Evolutionary conservation across 768 basidiomycete species (phyloP).

Genomic region (Kondoa subrosea): DNA sequence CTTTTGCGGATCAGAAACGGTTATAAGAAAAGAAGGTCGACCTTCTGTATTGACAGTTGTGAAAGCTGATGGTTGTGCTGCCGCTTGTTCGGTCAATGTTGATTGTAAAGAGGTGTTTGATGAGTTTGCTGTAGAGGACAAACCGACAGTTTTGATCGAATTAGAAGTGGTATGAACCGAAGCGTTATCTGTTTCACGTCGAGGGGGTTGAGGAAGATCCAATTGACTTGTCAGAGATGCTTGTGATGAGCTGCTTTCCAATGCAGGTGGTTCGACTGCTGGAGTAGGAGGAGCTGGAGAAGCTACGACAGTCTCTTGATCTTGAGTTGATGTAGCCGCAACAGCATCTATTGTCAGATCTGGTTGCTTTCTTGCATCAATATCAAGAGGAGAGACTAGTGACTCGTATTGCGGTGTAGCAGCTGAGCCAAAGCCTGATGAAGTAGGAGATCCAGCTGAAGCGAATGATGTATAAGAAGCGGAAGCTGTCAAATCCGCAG

Average conservation of each 20-base stretch:
- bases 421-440: not conserved
- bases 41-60: constrained; percentile 2
- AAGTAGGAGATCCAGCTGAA: not conserved
- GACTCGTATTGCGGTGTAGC: not conserved
- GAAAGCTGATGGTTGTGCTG: not conserved
- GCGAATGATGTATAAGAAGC: not conserved
- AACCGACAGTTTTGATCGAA: constrained; percentile 4
- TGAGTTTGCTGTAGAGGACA: not conserved
- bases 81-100: not conserved
- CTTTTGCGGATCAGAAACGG: constrained; percentile 91
- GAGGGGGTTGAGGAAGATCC: not conserved
- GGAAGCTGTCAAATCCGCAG: not conserved
- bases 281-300: not conserved
- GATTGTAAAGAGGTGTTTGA: constrained; percentile 1
- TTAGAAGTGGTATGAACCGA: not conserved
- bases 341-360: not conserved
- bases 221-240: not conserved
- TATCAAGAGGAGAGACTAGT: not conserved
- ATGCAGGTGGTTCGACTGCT: not conserved
- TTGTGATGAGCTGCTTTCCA: not conserved
- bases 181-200: not conserved
- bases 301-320: not conserved
- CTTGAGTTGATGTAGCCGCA: not conserved
- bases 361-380: not conserved
- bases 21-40: constrained; percentile 46